A percentile compares a stretch with the other conserved stretches of the same genome.
Evolutionary conservation across 805 yeast species (phyloP).

Genomic region (Grigorovia yakushimaensis): DNA sequence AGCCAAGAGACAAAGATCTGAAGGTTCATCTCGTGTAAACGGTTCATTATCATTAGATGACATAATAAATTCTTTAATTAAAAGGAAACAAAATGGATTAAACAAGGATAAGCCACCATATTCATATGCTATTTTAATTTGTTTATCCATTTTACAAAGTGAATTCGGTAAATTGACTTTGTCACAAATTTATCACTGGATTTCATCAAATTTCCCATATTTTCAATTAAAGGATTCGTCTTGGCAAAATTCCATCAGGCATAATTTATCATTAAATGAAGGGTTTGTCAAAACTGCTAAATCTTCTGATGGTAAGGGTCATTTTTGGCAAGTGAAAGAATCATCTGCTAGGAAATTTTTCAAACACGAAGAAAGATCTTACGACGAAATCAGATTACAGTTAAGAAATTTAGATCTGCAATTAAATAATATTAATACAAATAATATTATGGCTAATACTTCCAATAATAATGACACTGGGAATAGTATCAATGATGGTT

Average conservation of each 20-base stretch:
- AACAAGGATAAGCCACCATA: conserved; percentile 66
- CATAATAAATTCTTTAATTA: conserved; percentile 18
- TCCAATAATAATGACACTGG: background rate
- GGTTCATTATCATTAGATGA: conserved; percentile 25
- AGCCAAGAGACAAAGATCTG: conserved; percentile 23
- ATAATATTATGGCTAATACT: background rate
- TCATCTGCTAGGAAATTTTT: conserved; percentile 77
- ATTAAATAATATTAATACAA: background rate
- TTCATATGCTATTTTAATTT: conserved; percentile 82
- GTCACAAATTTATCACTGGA: conserved; percentile 88
- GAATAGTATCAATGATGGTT: background rate
- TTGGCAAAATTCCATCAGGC: conserved; percentile 97
- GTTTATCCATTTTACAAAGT: conserved; percentile 16
- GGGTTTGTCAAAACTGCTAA: conserved; percentile 84
- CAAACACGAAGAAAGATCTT: conserved; percentile 33
- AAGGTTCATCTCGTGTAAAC: conserved; percentile 22
- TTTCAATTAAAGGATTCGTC: conserved; percentile 82
- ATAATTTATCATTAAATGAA: conserved; percentile 83
- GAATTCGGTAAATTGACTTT: conserved; percentile 47
- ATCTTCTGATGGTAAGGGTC: conserved; percentile 78
- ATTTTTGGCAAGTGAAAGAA: conserved; percentile 84
- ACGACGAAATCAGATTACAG: conserved; percentile 16
- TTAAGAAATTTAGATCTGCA: conserved; percentile 12
- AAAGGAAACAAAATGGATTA: conserved; percentile 11
- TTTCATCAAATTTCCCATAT: conserved; percentile 71